phyloP scores from a whole-genome alignment of 75 land plant species.

The Picea sitchensis region DNA sequence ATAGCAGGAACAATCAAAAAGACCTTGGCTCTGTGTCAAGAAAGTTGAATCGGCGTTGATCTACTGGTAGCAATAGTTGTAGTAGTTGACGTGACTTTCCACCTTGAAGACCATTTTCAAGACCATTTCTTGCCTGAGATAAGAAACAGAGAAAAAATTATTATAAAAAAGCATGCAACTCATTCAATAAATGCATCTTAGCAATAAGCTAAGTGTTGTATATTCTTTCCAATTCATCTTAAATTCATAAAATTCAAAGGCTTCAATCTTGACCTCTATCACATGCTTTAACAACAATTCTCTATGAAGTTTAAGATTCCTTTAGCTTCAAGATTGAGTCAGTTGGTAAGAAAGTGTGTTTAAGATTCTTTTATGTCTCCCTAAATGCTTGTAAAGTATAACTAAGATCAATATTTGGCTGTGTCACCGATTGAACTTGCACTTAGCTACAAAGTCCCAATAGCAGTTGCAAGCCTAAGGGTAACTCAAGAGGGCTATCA shows the following conservation, averaged over 20 bases:
- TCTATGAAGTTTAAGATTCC: background rate
- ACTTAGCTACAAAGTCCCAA: too few relatives aligned
- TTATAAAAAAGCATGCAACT: background rate
- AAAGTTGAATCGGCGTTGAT: slow-evolving; percentile 55
- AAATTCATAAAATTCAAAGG: background rate
- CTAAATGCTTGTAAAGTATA: too few relatives aligned
- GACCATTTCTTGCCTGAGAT: slow-evolving; percentile 30
- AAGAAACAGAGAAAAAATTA: background rate
- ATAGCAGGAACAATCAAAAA: background rate
- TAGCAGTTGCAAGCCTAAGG: too few relatives aligned
- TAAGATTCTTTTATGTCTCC: too few relatives aligned
- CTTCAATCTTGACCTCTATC: background rate
- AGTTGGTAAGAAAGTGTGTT: too few relatives aligned
- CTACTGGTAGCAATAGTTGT: slow-evolving; percentile 50
- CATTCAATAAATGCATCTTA: slow-evolving; percentile 2
- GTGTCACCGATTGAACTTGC: too few relatives aligned
- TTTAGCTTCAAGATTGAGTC: background rate
- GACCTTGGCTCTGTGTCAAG: slow-evolving; percentile 60
- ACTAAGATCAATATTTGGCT: too few relatives aligned
- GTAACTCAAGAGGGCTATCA: too few relatives aligned
- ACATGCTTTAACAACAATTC: slow-evolving; percentile 4
- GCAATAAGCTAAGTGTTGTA: background rate
- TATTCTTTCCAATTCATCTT: background rate
- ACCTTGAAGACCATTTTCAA: slow-evolving; percentile 32
- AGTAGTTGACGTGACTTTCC: slow-evolving; percentile 37